Base-by-base conservation (phyloP, 2,329 filamentous ascomycete genomes). In the Talaromyces verruculosus region DNA sequence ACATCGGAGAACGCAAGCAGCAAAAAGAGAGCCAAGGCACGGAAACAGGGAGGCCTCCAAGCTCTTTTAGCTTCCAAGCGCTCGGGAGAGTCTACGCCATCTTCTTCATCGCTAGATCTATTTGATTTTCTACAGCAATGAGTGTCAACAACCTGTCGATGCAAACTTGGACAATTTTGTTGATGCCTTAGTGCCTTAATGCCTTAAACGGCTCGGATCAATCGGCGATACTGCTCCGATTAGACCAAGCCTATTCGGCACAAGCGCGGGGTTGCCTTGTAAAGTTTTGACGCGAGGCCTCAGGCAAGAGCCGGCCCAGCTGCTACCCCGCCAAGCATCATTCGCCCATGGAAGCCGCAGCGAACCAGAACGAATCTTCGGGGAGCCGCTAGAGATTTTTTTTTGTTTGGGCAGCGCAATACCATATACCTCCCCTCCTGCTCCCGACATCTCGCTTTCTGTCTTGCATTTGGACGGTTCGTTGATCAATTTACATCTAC, bases 1-100 rank as follows among this genome's bases (percentile, higher is more conserved):
- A 60, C 62, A 19, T 63, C 60, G 6, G 76, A 78, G 2, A 80
- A 83, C 51, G 75, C 79, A 15, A 84, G 72, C 75, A 86, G 84
- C 76, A 86, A 85, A 73, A 84, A 85, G 70, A 77, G 84, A 69
- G 83, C 83, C 28, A 86, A 85, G 70, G 77, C 82, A 64, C 77
- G 85, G 30, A 87, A 85, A 68, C 79, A 82, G 64, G 82, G 82
- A 33, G 83, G 84, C 4, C 73, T 87, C 11, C 82, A 85, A 70
- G 84, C 84, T 41, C 76, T 85, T 65, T 76, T 87, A n/a, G 81
- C 81, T 5, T 82, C 70, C 62, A 81, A 73, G 64, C 72, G 73
- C 59, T 68, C 71, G 2, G 74, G 76, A 67, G 62, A 67, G 1
- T 71, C 70, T 8, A 64, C 53, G 7, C 47, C 55, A n/a, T 67